Evolutionary conservation across 257 asterid genomes (phyloP).

Genomic region (Solanum pinnatisectum): DNA sequence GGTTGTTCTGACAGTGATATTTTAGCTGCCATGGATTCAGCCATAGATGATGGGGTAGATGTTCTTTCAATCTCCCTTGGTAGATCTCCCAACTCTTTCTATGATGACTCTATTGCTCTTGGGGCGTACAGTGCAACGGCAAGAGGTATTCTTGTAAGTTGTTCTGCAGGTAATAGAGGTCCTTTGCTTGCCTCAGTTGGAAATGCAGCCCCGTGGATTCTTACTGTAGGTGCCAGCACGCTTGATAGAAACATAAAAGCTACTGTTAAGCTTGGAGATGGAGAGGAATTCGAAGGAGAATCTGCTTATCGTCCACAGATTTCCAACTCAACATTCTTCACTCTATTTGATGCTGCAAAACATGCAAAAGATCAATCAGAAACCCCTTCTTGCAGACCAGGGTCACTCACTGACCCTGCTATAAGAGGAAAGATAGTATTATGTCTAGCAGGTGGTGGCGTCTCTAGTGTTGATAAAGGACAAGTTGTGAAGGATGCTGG

Average conservation of each 20-base stretch:
- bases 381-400: constrained; percentile 6
- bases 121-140: constrained; percentile 35
- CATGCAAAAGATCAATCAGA: neutral
- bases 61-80: constrained; percentile 25
- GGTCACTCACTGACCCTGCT: neutral
- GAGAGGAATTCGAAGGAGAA: constrained; percentile 17
- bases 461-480: constrained; percentile 7
- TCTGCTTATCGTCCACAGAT: constrained; percentile 19
- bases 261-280: constrained; percentile 25
- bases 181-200: neutral
- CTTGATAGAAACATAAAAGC: constrained; percentile 29
- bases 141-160: constrained; percentile 38
- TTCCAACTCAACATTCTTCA: neutral
- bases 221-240: constrained; percentile 45
- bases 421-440: constrained; percentile 38
- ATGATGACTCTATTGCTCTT: constrained; percentile 12
- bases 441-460: constrained; percentile 12
- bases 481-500: constrained; percentile 23
- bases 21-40: constrained; percentile 39
- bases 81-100: neutral
- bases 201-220: constrained; percentile 40
- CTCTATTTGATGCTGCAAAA: constrained; percentile 23
- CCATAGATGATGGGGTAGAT: constrained; percentile 33
- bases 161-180: constrained; percentile 24
- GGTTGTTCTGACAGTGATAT: constrained; percentile 18